Base-by-base conservation (phyloP, 352 stramenopile species). In the Phytopythium delawarense region DNA sequence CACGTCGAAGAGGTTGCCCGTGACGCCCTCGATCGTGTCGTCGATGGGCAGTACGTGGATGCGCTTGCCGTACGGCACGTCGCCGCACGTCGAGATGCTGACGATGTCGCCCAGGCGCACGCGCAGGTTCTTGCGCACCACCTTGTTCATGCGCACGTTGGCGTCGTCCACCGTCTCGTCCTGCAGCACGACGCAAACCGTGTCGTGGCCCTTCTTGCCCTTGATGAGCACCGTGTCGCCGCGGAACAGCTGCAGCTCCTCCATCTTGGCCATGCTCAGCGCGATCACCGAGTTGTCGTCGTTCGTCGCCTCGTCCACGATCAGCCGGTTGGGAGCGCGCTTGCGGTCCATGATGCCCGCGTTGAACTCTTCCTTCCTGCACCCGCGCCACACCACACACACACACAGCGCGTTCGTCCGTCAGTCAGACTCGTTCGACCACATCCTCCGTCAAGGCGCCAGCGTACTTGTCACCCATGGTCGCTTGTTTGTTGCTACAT, bases 11-110 rank as follows among this genome's bases (percentile, higher is more conserved):
- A 99, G 72, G 86, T 99, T 99, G 57, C 98, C 98, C 21, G 96
- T 98, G n/a, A 99, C 97, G 58, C 98, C 98, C 75, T 99, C 98
- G 60, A 99, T 99, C 21, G 97, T 99, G 78, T 99, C 97, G 65
- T 99, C 97, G 48, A 99, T 85, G 8, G 98, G 98, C 7, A 99
- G 84, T 66, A 99, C 96, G 76, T 99, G 97, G 65, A 99, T 97
- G 59, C 97, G 90, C 80, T 99, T 99, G 59, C 96, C 97, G 75
- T 99, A 99, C 15, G 97, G 96, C 55, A 99, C 96, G 74, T 99
- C 97, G 20, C 92, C 92, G 71, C 96, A 99, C 53, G 90, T 94
- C 51, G 93, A 91, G 37, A 99, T 92, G 8, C 96, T 98, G 50
- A 99, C 96, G 21, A 99, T 79, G 76, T 99, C 98, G n/a, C 96